Evolutionary conservation across 2,329 filamentous ascomycete genomes (phyloP).

Genomic region (Monascus ruber): DNA sequence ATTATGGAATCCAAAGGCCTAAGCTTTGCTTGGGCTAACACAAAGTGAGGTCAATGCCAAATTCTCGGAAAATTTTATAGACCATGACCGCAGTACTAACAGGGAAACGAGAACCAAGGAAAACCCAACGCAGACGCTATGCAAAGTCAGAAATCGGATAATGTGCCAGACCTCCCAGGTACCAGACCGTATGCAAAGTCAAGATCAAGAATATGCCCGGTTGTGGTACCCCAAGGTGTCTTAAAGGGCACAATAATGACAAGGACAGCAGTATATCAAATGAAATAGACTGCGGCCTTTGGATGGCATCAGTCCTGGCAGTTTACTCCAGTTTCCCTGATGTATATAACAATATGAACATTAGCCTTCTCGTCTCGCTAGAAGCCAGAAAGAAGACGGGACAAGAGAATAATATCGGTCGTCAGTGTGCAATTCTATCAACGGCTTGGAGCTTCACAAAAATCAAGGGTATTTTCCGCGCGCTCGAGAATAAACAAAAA

Average conservation of each 20-base stretch:
- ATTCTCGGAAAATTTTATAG: too few species aligned
- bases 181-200: too few species aligned
- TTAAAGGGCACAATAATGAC: conserved; percentile 11
- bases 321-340: too few species aligned
- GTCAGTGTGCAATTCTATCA: conserved; percentile 20
- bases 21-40: too few species aligned
- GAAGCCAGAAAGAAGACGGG: conserved; percentile 1
- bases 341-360: conserved; percentile 3
- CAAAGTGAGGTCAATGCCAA: too few species aligned
- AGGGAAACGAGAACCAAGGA: conserved; percentile 10
- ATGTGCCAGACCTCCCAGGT: conserved; percentile 4
- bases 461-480: conserved; percentile 19
- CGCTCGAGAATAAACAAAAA: conserved; percentile 15
- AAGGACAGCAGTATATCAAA: conserved; percentile 3
- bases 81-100: not conserved
- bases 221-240: conserved; percentile 1
- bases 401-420: conserved; percentile 3
- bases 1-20: too few species aligned
- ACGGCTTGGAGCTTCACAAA: conserved; percentile 15
- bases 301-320: not conserved
- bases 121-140: conserved; percentile 26
- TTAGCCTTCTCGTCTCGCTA: not conserved
- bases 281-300: not conserved
- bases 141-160: conserved; percentile 21
- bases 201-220: too few species aligned